A percentile compares a stretch with the other conserved stretches of the same genome.
Conservation (phyloP, 805 yeast species). For the Brettanomyces custersianus region DNA sequence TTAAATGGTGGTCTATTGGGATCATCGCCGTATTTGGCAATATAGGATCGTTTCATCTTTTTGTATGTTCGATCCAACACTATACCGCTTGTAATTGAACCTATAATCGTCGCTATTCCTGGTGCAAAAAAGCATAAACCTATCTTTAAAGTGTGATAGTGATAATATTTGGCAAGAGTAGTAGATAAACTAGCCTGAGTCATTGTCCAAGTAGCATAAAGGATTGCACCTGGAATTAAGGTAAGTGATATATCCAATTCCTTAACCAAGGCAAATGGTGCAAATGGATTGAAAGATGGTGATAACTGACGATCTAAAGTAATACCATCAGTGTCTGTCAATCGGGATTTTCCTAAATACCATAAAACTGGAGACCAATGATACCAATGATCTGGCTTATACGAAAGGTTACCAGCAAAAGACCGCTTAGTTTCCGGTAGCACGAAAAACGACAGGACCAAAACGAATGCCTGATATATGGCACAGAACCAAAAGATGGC, state of each 20-base stretch:
- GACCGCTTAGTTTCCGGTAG: constrained; percentile 76
- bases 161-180: constrained; percentile 39
- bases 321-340: constrained; percentile 22
- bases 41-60: constrained; percentile 24
- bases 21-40: constrained; percentile 10
- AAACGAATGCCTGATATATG: constrained; percentile 46
- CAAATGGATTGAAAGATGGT: constrained; percentile 20
- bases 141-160: constrained; percentile 43
- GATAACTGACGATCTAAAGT: constrained; percentile 11
- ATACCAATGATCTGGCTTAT: constrained; percentile 35
- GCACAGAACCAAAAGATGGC: constrained; percentile 71
- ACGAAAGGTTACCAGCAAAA: constrained; percentile 68
- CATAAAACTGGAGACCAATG: constrained; percentile 38
- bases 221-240: constrained; percentile 33
- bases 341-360: constrained; percentile 20
- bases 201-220: constrained; percentile 64
- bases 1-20: constrained; percentile 34
- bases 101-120: constrained; percentile 57
- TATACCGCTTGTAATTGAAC: constrained; percentile 53
- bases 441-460: constrained; percentile 24
- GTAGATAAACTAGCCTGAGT: constrained; percentile 58
- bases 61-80: constrained; percentile 44
- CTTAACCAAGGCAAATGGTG: constrained; percentile 12
- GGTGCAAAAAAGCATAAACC: constrained; percentile 74
- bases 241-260: constrained; percentile 27